Evolutionary conservation across 2,329 filamentous ascomycete genomes (phyloP).

Genomic region (Kalmusia sp.): DNA sequence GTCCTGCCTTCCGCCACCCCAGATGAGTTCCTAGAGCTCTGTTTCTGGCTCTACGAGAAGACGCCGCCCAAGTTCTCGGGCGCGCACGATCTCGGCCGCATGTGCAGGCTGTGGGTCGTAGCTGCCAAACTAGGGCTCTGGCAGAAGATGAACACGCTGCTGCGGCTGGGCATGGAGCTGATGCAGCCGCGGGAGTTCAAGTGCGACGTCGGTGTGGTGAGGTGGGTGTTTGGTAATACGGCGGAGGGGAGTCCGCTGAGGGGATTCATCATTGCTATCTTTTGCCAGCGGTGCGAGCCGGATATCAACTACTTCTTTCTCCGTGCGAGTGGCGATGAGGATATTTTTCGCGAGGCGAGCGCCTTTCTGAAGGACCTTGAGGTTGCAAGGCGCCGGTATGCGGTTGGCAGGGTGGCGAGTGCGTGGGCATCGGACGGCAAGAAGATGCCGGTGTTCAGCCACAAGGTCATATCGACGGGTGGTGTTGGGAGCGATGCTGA

Average conservation of each 20-base stretch:
- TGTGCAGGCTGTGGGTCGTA: constrained; percentile 2
- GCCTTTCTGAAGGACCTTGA: too few relatives aligned
- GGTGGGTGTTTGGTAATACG: constrained; percentile 16
- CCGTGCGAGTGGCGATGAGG: too few relatives aligned
- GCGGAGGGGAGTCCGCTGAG: not conserved
- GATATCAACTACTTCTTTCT: too few relatives aligned
- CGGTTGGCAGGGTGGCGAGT: too few relatives aligned
- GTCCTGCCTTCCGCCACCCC: not conserved
- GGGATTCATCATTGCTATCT: constrained; percentile 6
- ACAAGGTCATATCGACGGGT: too few relatives aligned
- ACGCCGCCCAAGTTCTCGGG: not conserved
- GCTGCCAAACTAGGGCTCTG: constrained; percentile 11
- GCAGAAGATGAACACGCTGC: constrained; percentile 11
- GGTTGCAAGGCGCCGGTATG: too few relatives aligned
- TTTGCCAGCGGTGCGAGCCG: constrained; percentile 3
- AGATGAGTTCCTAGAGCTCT: not conserved
- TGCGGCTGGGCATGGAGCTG: constrained; percentile 16
- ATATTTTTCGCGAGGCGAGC: too few relatives aligned
- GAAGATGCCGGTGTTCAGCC: too few relatives aligned
- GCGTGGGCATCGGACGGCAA: too few relatives aligned
- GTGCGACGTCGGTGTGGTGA: constrained; percentile 1
- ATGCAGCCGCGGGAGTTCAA: constrained; percentile 5
- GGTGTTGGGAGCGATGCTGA: too few relatives aligned
- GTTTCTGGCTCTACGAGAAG: constrained; percentile 9
- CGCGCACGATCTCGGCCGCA: not conserved